Percentiles rank a stretch among this genome's conserved stretches.
Evolutionary conservation across 1,284 basidiomycete genomes (phyloP).

Genomic region (Trichosporon faecale): DNA sequence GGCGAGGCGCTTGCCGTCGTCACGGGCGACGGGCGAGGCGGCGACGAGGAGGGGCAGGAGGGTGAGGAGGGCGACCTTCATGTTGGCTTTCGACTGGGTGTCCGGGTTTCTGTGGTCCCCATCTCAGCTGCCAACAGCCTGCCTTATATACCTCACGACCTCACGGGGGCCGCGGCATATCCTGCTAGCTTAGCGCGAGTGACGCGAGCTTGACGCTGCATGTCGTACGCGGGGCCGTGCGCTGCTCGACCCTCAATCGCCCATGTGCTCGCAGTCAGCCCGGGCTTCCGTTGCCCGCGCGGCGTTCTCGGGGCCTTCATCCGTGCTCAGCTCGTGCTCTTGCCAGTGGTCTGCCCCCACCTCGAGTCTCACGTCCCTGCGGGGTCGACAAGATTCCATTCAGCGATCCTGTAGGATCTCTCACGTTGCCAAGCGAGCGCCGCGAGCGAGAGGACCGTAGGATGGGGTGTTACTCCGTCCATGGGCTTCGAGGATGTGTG

Average conservation of each 20-base stretch:
- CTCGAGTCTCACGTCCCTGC: not conserved
- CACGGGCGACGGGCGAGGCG: not conserved
- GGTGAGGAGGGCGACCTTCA: slow-evolving; percentile 2
- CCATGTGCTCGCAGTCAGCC: not conserved
- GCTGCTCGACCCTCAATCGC: not conserved
- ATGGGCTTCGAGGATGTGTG: not conserved
- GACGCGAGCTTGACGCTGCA: not conserved
- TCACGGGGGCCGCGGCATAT: not conserved
- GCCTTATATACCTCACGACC: not conserved
- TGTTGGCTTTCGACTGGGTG: not conserved
- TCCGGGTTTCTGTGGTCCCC: not conserved
- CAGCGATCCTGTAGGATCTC: not conserved
- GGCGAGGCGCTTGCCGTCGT: not conserved
- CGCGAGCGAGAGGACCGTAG: not conserved
- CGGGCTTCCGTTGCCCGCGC: not conserved
- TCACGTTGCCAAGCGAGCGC: not conserved
- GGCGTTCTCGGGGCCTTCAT: not conserved
- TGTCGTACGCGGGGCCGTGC: not conserved
- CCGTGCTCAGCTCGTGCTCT: not conserved
- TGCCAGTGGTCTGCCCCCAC: not conserved
- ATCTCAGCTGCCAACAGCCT: not conserved
- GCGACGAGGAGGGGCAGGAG: slow-evolving; percentile 1
- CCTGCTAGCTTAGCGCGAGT: not conserved
- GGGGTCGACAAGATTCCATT: not conserved
- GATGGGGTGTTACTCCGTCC: not conserved